phyloP scores from a whole-genome alignment of 306 rosid genomes.

The Potentilla sterilis region DNA sequence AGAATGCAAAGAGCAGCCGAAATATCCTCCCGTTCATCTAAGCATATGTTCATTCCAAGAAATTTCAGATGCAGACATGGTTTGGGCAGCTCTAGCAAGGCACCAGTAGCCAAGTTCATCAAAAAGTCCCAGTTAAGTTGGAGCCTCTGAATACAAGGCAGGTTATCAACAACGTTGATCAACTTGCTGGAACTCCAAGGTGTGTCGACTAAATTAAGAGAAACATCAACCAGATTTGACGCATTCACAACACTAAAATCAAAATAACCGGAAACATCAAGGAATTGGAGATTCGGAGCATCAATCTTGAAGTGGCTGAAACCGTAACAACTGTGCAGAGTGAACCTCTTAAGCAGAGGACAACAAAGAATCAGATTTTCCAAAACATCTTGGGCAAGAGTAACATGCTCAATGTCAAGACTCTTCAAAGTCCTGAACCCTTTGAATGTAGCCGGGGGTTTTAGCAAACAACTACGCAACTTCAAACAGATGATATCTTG shows the following conservation, averaged over 20 bases:
- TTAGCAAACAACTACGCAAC: constrained; percentile 44
- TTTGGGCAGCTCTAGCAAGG: constrained; percentile 42
- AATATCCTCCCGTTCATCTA: constrained; percentile 44
- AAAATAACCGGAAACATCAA: not conserved
- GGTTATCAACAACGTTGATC: not conserved
- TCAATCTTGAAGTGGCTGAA: not conserved
- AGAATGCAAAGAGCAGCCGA: constrained; percentile 47
- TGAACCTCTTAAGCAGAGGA: constrained; percentile 46
- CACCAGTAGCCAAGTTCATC: constrained; percentile 43
- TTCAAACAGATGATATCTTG: constrained; percentile 44
- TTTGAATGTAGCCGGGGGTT: constrained; percentile 45
- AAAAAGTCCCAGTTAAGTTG: not conserved
- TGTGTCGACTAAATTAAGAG: not conserved
- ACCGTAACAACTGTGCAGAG: not conserved
- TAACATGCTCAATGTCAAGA: constrained; percentile 53
- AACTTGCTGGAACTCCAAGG: not conserved
- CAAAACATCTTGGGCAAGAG: constrained; percentile 45
- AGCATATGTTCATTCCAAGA: constrained; percentile 45
- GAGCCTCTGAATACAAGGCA: not conserved
- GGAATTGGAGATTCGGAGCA: not conserved
- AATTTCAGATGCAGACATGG: constrained; percentile 37
- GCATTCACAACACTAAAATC: not conserved
- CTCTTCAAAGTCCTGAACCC: constrained; percentile 54
- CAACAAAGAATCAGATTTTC: constrained; percentile 43
- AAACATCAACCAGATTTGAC: not conserved